Evolutionary conservation across 2,329 filamentous ascomycete genomes (phyloP), one percentile per base, ranked within the genome.

Genomic region (Elsinoe fawcettii): DNA sequence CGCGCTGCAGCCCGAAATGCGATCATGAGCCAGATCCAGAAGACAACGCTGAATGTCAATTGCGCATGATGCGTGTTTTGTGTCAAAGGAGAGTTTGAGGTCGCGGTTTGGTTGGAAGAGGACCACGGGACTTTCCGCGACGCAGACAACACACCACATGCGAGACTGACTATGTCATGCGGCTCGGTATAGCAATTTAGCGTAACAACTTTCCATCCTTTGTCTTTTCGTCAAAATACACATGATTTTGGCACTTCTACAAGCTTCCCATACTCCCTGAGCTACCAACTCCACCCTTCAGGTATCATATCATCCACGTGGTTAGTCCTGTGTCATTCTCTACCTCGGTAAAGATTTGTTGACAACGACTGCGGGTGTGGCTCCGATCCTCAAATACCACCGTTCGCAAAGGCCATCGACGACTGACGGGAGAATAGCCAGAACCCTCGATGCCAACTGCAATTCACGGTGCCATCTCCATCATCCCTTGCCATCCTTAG

Each of bases 81-180:
- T 46, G 41, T 46, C 41, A 25, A 46, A 46, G 23, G 41, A 18
- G 41, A 25, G 41, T 46, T 46, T 46, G 41, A 46, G 41, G 41
- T 46, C 41, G 25, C 41, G 41, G 41, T 43, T 20, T 43, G 39
- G 39, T 11, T 23, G 39, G 39, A 43, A 18, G 20, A 43, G 39
- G 20, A 43, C 5, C n/a, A 43, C 39, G 39, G 41, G 22, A 46
- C 8, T 14, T 46, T n/a, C 41, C 41, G 41, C 41, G 18, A 12
- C 22, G 41, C 41, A 23, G 20, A 25, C 20, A 46, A 46, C 41
- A 46, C 41, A 25, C 41, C 20, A 46, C 12, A 18, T n/a, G 20
- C 11, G n/a, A 46, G 25, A n/a, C 41, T 46, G 41, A 46, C 41
- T 2, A 46, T 46, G 41, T 46, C 41, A 46, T 46, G 41, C 41